Evolutionary conservation across 2,329 filamentous ascomycete genomes (phyloP).

Genomic region (Chrysoporthe deuterocubensis): DNA sequence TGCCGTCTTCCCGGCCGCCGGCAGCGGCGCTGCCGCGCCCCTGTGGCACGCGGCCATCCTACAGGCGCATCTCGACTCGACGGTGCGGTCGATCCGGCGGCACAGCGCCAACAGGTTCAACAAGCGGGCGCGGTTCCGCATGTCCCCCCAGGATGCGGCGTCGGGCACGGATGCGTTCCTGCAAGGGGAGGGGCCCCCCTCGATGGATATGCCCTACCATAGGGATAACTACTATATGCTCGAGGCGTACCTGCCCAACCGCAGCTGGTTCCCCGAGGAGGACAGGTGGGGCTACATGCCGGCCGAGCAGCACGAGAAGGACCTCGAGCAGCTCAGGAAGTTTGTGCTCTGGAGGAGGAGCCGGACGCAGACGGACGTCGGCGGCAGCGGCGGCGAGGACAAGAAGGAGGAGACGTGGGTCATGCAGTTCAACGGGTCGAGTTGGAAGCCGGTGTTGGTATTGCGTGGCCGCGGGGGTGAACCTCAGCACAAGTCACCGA

Average conservation of each 20-base stretch:
- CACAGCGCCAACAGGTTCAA: conserved; percentile 56
- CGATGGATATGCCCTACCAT: conserved; percentile 56
- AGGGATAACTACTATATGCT: conserved; percentile 64
- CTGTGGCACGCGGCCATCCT: conserved; percentile 53
- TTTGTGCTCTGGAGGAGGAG: conserved; percentile 29
- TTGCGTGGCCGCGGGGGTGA: neutral
- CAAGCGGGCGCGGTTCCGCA: conserved; percentile 41
- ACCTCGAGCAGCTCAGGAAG: conserved; percentile 39
- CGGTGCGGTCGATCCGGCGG: conserved; percentile 37
- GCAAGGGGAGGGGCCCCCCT: conserved; percentile 52
- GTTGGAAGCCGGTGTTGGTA: conserved; percentile 3
- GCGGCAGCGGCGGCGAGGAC: neutral
- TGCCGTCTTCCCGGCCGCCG: conserved; percentile 43
- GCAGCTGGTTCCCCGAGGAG: conserved; percentile 53
- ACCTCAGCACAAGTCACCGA: neutral
- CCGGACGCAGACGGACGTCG: neutral
- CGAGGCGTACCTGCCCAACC: conserved; percentile 60
- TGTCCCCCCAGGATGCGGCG: conserved; percentile 46
- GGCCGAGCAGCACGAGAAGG: conserved; percentile 44
- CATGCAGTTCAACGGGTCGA: conserved; percentile 12
- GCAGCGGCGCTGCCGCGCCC: conserved; percentile 31
- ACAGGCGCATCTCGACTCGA: conserved; percentile 38
- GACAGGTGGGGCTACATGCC: conserved; percentile 54
- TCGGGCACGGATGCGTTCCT: conserved; percentile 56
- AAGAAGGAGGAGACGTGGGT: conserved; percentile 8